Conservation (phyloP, 345 rosid genomes). For the Mallotus nudiflorus region DNA sequence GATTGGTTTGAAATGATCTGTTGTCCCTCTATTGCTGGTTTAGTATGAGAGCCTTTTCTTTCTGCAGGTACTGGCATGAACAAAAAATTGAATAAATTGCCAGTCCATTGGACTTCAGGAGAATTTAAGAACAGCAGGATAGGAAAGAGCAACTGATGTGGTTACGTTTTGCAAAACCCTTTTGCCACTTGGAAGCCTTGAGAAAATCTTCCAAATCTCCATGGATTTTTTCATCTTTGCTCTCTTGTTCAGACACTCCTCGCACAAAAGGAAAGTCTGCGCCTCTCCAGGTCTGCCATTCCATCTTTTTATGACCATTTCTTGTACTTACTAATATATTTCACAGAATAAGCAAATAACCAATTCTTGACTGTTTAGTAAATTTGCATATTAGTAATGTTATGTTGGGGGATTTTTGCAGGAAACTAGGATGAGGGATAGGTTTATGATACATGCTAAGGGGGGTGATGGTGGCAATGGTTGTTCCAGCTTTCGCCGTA, state of each 20-base stretch:
- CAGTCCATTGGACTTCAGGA: not conserved
- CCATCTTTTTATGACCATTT: not conserved
- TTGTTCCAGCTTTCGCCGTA: slow-evolving; percentile 49
- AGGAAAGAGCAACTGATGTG: slow-evolving; percentile 38
- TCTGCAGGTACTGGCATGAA: slow-evolving; percentile 5
- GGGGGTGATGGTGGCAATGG: slow-evolving; percentile 77
- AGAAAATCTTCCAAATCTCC: slow-evolving; percentile 34
- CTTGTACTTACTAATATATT: no score
- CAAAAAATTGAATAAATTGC: not conserved
- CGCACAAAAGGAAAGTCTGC: slow-evolving; percentile 45
- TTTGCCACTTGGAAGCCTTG: slow-evolving; percentile 28
- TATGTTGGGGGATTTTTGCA: slow-evolving; percentile 22
- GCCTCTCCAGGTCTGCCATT: slow-evolving; percentile 54
- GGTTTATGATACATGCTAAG: slow-evolving; percentile 44
- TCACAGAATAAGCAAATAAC: no score
- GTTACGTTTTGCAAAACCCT: slow-evolving; percentile 28
- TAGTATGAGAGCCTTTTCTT: not conserved
- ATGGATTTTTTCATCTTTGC: slow-evolving; percentile 36
- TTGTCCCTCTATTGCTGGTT: not conserved
- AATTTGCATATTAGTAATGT: slow-evolving; percentile 1
- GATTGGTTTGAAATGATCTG: not conserved
- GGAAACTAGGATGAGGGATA: slow-evolving; percentile 75
- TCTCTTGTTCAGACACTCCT: slow-evolving; percentile 41
- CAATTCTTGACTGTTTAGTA: no score
- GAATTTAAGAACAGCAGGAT: not conserved